These are phyloP conservation scores for Aspergillus terreus DNA, from an alignment of 2,329 filamentous ascomycete genomes.

Conservation along the genomic window DNA sequence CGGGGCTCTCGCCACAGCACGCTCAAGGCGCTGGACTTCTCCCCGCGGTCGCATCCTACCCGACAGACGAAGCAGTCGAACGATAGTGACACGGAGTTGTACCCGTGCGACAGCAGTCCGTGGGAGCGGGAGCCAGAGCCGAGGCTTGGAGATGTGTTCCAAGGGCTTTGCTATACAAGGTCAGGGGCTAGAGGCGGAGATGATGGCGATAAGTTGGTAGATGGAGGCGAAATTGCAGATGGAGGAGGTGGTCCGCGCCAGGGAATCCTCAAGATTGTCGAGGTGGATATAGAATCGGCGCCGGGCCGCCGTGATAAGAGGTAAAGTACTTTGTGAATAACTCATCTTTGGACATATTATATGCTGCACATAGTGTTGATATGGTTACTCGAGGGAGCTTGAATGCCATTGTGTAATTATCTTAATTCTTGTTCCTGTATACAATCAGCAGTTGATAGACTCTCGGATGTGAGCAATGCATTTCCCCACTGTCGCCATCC, in stretches of 20 bases:
- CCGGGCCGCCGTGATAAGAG: slow-evolving; percentile 3
- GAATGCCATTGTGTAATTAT: no score
- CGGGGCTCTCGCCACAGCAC: not conserved
- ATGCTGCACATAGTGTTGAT: no score
- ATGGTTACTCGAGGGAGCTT: no score
- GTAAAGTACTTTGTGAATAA: not conserved
- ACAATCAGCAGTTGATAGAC: no score
- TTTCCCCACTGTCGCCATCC: no score
- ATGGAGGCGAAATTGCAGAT: not conserved
- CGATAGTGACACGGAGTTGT: not conserved
- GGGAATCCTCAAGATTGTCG: slow-evolving; percentile 20
- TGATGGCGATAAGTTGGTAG: not conserved
- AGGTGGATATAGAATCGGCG: slow-evolving; percentile 20
- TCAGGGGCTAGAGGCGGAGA: slow-evolving; percentile 8
- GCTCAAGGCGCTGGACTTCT: not conserved
- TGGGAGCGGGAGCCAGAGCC: slow-evolving; percentile 5
- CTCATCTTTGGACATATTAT: no score
- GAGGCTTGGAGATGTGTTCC: slow-evolving; percentile 8
- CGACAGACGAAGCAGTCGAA: not conserved
- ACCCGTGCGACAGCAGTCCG: not conserved
- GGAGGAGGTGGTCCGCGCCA: not conserved
- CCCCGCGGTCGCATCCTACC: not conserved
- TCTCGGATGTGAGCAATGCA: no score
- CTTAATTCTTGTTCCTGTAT: no score
- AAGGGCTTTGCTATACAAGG: slow-evolving; percentile 9